A percentile compares a stretch with the other conserved stretches of the same genome.
These are phyloP conservation scores for Catunica adiposa DNA, from an alignment of 2,329 filamentous ascomycete genomes.

Conservation along the genomic window DNA sequence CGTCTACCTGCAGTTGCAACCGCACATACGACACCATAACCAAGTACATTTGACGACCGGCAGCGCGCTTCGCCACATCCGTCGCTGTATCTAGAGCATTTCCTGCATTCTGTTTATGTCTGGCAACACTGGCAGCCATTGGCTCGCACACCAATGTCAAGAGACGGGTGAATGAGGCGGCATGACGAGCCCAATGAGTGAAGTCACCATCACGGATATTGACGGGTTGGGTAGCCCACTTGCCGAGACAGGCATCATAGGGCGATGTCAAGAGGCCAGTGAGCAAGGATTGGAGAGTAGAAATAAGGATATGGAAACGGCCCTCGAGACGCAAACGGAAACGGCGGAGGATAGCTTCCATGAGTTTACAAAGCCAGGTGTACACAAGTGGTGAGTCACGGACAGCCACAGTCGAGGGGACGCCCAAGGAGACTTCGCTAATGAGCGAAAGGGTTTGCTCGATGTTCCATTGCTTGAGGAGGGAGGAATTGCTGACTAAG, in stretches of 20 bases:
- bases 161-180: slow-evolving; percentile 36
- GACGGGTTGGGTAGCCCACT: slow-evolving; percentile 18
- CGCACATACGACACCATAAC: slow-evolving; percentile 43
- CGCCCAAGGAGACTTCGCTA: slow-evolving; percentile 25
- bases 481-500: slow-evolving; percentile 32
- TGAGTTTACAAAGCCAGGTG: slow-evolving; percentile 33
- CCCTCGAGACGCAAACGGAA: slow-evolving; percentile 45
- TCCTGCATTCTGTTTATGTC: slow-evolving; percentile 18
- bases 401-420: slow-evolving; percentile 18
- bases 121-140: slow-evolving; percentile 33
- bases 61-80: slow-evolving; percentile 43
- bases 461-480: slow-evolving; percentile 42
- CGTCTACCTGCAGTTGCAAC: slow-evolving; percentile 39
- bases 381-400: slow-evolving; percentile 25
- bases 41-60: slow-evolving; percentile 45
- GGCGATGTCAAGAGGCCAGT: slow-evolving; percentile 31
- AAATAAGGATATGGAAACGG: slow-evolving; percentile 42
- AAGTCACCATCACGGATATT: slow-evolving; percentile 13
- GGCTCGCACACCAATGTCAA: slow-evolving; percentile 44
- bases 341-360: slow-evolving; percentile 40
- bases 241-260: slow-evolving; percentile 18
- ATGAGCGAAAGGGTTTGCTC: slow-evolving; percentile 30
- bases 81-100: slow-evolving; percentile 39
- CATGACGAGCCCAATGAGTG: slow-evolving; percentile 26
- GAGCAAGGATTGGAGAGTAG: slow-evolving; percentile 39